phyloP scores from a whole-genome alignment of 805 yeast species.

The Cyberlindnera misumaiensis region DNA sequence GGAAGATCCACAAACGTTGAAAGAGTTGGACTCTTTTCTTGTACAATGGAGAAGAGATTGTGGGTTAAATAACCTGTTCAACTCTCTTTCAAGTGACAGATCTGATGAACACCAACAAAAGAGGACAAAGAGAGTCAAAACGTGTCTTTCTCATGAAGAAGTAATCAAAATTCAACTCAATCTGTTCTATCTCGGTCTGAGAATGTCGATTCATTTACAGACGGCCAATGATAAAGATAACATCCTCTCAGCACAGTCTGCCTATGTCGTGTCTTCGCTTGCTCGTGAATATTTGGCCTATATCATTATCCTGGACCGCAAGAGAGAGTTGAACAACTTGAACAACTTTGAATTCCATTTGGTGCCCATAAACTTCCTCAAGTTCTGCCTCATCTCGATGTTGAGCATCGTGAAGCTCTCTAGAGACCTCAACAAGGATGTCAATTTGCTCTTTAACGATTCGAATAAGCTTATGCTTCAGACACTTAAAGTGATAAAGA shows the following conservation, averaged over 20 bases:
- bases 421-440: slow-evolving; percentile 5
- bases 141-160: slow-evolving; percentile 14
- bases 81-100: slow-evolving; percentile 9
- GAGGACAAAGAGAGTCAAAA: slow-evolving; percentile 10
- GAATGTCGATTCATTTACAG: slow-evolving; percentile 7
- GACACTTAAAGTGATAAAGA: slow-evolving; percentile 13
- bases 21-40: slow-evolving; percentile 12
- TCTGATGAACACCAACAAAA: slow-evolving; percentile 8
- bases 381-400: slow-evolving; percentile 17
- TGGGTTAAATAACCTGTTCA: slow-evolving; percentile 9
- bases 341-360: slow-evolving; percentile 24
- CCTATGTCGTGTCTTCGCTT: slow-evolving; percentile 9
- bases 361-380: slow-evolving; percentile 23
- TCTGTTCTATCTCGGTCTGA: slow-evolving; percentile 7
- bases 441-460: slow-evolving; percentile 9
- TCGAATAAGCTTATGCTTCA: slow-evolving; percentile 11
- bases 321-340: slow-evolving; percentile 15
- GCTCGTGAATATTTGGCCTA: slow-evolving; percentile 14
- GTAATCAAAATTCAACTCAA: slow-evolving; percentile 23
- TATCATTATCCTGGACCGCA: slow-evolving; percentile 13
- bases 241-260: slow-evolving; percentile 9
- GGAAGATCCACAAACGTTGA: slow-evolving; percentile 15
- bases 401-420: slow-evolving; percentile 12
- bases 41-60: slow-evolving; percentile 14
- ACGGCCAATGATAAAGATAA: slow-evolving; percentile 6